Base-by-base conservation (phyloP, 768 basidiomycete genomes). In the Russula olivacea region DNA sequence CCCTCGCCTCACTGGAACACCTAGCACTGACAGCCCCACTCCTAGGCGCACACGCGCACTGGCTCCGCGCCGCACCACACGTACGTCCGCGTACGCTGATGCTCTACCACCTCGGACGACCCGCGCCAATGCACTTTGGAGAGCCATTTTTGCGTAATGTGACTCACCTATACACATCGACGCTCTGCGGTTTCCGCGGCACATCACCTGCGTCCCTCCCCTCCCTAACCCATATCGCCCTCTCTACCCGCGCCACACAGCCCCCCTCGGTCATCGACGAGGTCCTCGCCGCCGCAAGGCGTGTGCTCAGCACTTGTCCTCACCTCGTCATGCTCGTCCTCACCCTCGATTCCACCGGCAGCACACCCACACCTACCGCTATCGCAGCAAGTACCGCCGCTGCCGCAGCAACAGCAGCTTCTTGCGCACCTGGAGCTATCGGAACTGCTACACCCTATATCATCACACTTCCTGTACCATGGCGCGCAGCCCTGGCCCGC, bases 61-160 rank as follows among this genome's bases (percentile, higher is more conserved):
- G 67, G 67, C 52, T 68, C 17, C 65, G 67, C 32, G 45, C 15
- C 3, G 32, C 61, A 14, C 52, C 38, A 2, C 32, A 53, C 47
- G 60, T 68, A 51, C 59, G 52, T 7, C 67, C 67, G 0, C 65
- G 41, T 53, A 63, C 67, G 49, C 21, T 68, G 34, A 66, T 63
- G 65, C 59, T 68, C 38, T 68, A 66, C 53, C 67, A 68, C 47
- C 65, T 63, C 3, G 67, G 67, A 8, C 61, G 54, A 1, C 67
- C 67, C 12, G 58, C 38, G 5, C 67, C 67, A 1, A 52, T 66
- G 15, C 59, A 63, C 51, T 68, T 66, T 30, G 55, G 58, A 34
- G 67, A 63, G 28, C 65, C 67, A 1, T 68, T 59, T 32, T 40
- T 68, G 9, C 19, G n/a, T 17, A 14, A 21, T 55, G 65, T 66